Evolutionary conservation across 139 green algal species (phyloP), one percentile per base, ranked within the genome.

Genomic region (Tetradesmus lagerheimii): DNA sequence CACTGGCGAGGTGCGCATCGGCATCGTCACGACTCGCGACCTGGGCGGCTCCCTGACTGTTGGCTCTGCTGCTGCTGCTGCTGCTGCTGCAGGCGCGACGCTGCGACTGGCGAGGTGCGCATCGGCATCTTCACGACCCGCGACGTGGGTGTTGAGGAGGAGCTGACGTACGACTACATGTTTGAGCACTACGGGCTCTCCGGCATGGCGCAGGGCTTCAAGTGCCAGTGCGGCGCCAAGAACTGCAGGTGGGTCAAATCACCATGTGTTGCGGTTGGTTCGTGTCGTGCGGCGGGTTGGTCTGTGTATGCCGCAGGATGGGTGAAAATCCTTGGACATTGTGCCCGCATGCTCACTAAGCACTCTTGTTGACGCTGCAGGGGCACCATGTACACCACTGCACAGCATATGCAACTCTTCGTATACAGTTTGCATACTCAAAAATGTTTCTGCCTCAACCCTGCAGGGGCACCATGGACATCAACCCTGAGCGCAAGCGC

Each of bases 141-240:
- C 16, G 80, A 92, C 77, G 97, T 99, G 37, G 15, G 43, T 0
- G 53, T 77, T 1, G 93, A 93, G 15, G 95, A 98, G 88, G 97
- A 99, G 95, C 94, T 99, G 23, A 95, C 92, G 0, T 99, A 98
- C 80, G 95, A 99, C 92, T 99, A 98, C 93, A 97, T 97, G 86
- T 97, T 97, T 85, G 87, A 95, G 85, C 92, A 96, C 64, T 94
- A 95, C 43, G 93, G 94, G 38, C 45, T 88, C 31, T 90, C 85
- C 38, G 75, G 79, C 31, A 4, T 90, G 31, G 90, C 92, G 45
- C 91, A 86, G 57, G 79, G 85, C 66, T 96, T 97, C 89, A 76
- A 84, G 31, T 97, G 94, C 91, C 92, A 92, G 89, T 97, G 93
- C 57, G 95, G 95, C 31, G 92, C 93, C 14, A 88, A 86, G 43